These are phyloP conservation scores for Jaltomata sinuosa DNA, from an alignment of 257 asterid species.

Conservation along the genomic window DNA sequence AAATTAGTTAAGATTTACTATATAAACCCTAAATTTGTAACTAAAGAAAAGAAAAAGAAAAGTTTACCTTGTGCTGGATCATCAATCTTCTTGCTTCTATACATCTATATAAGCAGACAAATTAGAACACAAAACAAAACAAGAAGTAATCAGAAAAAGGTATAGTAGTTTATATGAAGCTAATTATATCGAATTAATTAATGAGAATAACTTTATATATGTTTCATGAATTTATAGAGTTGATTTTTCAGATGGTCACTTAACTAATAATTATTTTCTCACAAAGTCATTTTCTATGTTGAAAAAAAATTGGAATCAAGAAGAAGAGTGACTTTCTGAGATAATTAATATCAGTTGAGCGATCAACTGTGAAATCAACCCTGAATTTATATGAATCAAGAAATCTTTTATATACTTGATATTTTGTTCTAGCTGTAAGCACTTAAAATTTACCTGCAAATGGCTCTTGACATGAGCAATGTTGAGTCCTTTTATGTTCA, in stretches of 20 bases:
- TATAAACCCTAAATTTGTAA: constrained; percentile 16
- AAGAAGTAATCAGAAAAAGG: not conserved
- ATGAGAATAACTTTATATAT: not conserved
- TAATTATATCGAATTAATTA: not conserved
- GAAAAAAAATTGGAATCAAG: too few species aligned
- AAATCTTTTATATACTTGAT: not conserved
- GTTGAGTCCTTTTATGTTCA: constrained; percentile 73
- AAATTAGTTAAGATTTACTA: not conserved
- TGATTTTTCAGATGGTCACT: too few species aligned
- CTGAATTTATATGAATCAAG: not conserved
- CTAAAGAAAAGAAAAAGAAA: not conserved
- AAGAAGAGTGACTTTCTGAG: too few species aligned
- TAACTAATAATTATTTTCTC: too few species aligned
- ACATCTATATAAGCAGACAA: constrained; percentile 40
- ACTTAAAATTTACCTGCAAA: constrained; percentile 49
- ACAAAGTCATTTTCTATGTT: too few species aligned
- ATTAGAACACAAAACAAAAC: not conserved
- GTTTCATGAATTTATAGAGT: not conserved
- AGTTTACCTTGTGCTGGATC: constrained; percentile 46
- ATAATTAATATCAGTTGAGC: too few species aligned
- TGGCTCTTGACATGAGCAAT: constrained; percentile 96
- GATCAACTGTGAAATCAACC: too few species aligned
- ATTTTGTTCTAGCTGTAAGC: not conserved
- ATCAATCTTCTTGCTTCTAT: constrained; percentile 67
- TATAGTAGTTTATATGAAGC: not conserved